Evolutionary conservation across 2,329 filamentous ascomycete species (phyloP).

Genomic region (Pestalotiopsis sp.): DNA sequence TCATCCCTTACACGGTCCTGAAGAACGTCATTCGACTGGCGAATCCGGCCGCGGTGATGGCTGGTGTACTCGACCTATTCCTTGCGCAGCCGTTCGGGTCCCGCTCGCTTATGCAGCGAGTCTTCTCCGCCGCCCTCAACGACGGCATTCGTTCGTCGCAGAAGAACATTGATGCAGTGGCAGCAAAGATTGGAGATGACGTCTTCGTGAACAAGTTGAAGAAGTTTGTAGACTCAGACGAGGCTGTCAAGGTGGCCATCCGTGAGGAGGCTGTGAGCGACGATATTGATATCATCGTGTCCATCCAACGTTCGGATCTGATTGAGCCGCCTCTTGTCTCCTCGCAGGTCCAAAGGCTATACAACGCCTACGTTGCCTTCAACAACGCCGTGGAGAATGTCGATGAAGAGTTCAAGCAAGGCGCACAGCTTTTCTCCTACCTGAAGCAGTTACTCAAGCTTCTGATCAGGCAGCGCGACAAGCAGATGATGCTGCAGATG

Average conservation of each 20-base stretch:
- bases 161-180: slow-evolving; percentile 79
- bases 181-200: slow-evolving; percentile 77
- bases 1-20: slow-evolving; percentile 88
- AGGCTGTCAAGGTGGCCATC: slow-evolving; percentile 74
- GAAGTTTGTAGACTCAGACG: slow-evolving; percentile 74
- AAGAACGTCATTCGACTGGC: slow-evolving; percentile 98
- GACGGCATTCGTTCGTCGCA: slow-evolving; percentile 90
- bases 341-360: slow-evolving; percentile 80
- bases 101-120: slow-evolving; percentile 87
- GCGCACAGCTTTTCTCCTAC: slow-evolving; percentile 89
- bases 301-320: slow-evolving; percentile 78
- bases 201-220: slow-evolving; percentile 81
- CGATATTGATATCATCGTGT: slow-evolving; percentile 82
- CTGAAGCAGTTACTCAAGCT: slow-evolving; percentile 95
- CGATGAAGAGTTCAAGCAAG: slow-evolving; percentile 85
- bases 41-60: slow-evolving; percentile 96
- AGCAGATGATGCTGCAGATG: slow-evolving; percentile 93
- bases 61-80: slow-evolving; percentile 91
- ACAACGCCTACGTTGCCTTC: slow-evolving; percentile 96
- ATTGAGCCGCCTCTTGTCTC: slow-evolving; percentile 71
- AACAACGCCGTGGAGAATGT: slow-evolving; percentile 91
- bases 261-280: slow-evolving; percentile 74
- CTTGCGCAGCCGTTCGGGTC: slow-evolving; percentile 92
- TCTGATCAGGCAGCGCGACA: slow-evolving; percentile 87
- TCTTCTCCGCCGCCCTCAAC: slow-evolving; percentile 88